Conservation (phyloP, 2,329 filamentous ascomycete genomes). For the Colletotrichum agaves region DNA sequence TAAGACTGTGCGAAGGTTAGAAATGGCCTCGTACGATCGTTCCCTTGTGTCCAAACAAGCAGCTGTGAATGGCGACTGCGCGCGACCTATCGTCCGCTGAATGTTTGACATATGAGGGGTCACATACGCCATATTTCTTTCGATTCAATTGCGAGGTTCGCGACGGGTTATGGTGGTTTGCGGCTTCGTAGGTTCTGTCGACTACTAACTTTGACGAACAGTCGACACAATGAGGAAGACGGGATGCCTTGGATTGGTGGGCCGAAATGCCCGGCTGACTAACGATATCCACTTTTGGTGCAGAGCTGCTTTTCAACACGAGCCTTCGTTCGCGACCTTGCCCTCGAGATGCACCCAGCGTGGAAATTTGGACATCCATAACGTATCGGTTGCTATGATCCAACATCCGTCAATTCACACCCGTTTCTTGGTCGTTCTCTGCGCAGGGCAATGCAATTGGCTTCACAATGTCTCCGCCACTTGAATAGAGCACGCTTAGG, state of each 20-base stretch:
- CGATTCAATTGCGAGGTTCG: slow-evolving; percentile 41
- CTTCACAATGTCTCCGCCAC: slow-evolving; percentile 38
- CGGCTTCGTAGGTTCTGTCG: slow-evolving; percentile 32
- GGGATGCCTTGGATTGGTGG: slow-evolving; percentile 35
- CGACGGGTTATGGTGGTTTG: slow-evolving; percentile 40
- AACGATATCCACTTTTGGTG: slow-evolving; percentile 20
- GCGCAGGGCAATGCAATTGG: slow-evolving; percentile 39
- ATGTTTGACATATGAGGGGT: background rate
- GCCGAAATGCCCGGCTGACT: slow-evolving; percentile 17
- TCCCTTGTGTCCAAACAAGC: background rate
- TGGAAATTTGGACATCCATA: background rate
- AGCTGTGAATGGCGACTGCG: slow-evolving; percentile 40
- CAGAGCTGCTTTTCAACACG: background rate
- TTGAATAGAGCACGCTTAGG: slow-evolving; percentile 41
- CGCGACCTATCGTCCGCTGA: background rate
- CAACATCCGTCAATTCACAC: background rate
- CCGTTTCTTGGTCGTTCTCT: slow-evolving; percentile 9
- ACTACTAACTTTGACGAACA: slow-evolving; percentile 43
- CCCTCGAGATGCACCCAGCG: slow-evolving; percentile 25
- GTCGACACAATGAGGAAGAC: slow-evolving; percentile 39
- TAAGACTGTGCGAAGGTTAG: slow-evolving; percentile 56
- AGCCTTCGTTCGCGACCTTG: background rate
- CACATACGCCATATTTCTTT: slow-evolving; percentile 56
- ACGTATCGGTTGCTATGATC: slow-evolving; percentile 32
- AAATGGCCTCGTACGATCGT: slow-evolving; percentile 38